phyloP scores from a whole-genome alignment of 1,139 yeast genomes.

The Pichia cactophila region DNA sequence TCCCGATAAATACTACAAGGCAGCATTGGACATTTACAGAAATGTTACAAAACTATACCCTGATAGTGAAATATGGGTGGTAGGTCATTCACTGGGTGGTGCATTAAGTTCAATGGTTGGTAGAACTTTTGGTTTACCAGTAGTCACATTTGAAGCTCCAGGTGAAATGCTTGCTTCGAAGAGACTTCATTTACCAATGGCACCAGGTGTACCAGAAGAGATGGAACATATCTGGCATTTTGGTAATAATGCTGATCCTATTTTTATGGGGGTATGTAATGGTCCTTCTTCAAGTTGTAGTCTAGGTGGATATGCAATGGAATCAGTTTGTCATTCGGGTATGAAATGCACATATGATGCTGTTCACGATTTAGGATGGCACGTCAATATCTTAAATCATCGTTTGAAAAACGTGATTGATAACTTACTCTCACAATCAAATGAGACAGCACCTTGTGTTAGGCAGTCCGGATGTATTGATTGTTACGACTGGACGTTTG shows the following conservation, averaged over 20 bases:
- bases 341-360: slow-evolving; percentile 83
- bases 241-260: slow-evolving; percentile 97
- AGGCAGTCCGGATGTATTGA: slow-evolving; percentile 78
- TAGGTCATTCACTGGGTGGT: slow-evolving; percentile 96
- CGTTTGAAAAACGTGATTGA: slow-evolving; percentile 89
- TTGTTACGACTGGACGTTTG: slow-evolving; percentile 87
- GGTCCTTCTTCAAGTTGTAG: slow-evolving; percentile 91
- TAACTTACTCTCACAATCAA: slow-evolving; percentile 63
- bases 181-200: slow-evolving; percentile 82
- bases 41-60: slow-evolving; percentile 69
- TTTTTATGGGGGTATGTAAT: slow-evolving; percentile 92
- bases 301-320: slow-evolving; percentile 96
- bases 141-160: slow-evolving; percentile 87
- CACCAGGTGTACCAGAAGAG: slow-evolving; percentile 80
- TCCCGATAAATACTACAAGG: slow-evolving; percentile 76
- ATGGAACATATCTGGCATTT: slow-evolving; percentile 88
- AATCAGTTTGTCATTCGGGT: slow-evolving; percentile 92
- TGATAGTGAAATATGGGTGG: slow-evolving; percentile 69
- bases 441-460: slow-evolving; percentile 67
- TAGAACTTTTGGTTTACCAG: slow-evolving; percentile 84
- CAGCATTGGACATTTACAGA: slow-evolving; percentile 68
- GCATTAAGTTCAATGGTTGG: slow-evolving; percentile 76
- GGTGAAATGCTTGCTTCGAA: slow-evolving; percentile 81
- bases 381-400: slow-evolving; percentile 79
- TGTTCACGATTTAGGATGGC: slow-evolving; percentile 87